Percentiles rank a stretch among this genome's conserved stretches.
phyloP scores from a whole-genome alignment of 257 asterid species.

The Handroanthus guayacan region DNA sequence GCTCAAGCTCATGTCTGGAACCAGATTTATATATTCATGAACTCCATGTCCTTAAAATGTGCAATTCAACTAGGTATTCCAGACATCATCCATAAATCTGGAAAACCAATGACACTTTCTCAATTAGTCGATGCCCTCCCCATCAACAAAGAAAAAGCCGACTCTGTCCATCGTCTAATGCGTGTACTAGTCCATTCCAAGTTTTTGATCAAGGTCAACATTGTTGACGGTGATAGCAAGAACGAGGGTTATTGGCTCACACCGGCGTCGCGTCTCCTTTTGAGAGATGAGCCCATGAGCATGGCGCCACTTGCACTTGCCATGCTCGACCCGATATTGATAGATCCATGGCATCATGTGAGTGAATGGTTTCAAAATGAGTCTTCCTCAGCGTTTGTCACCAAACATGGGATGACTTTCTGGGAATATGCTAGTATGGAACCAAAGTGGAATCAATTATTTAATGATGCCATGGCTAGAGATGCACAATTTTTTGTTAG shows the following conservation, averaged over 20 bases:
- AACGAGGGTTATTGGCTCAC: conserved; percentile 11
- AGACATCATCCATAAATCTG: conserved; percentile 1
- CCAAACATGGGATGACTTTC: not conserved
- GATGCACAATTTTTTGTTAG: not conserved
- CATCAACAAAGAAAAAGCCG: not conserved
- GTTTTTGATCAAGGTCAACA: not conserved
- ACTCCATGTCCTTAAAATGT: conserved; percentile 29
- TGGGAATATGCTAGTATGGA: not conserved
- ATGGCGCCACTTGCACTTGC: not conserved
- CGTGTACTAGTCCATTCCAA: conserved; percentile 8
- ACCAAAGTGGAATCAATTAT: not conserved
- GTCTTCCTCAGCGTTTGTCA: not conserved
- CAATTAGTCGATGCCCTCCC: not conserved
- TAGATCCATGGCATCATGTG: not conserved
- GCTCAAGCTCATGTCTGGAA: conserved; percentile 24
- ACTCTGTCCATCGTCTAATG: conserved; percentile 1
- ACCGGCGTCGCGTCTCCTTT: conserved; percentile 23
- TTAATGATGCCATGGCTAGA: not conserved
- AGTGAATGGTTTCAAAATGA: conserved; percentile 22
- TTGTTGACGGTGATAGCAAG: not conserved
- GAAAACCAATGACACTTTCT: not conserved
- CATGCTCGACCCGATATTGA: not conserved
- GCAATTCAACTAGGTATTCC: conserved; percentile 29
- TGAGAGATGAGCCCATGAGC: not conserved
- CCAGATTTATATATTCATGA: not conserved